Percentiles rank a stretch among this genome's conserved stretches.
Evolutionary conservation across 2,329 filamentous ascomycete genomes (phyloP).

Genomic region (Alternaria atra): DNA sequence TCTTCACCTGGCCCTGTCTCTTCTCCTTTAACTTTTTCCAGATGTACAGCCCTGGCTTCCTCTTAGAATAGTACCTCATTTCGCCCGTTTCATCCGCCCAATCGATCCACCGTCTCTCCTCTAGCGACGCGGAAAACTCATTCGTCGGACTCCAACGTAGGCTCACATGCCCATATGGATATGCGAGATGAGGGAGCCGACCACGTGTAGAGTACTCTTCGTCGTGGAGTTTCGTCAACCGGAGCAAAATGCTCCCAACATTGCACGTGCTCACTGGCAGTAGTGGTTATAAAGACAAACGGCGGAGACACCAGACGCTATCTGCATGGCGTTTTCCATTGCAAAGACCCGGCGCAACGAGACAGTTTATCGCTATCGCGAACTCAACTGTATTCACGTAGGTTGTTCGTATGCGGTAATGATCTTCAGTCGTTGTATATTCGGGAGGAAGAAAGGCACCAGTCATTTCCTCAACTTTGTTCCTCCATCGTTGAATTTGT

Average conservation of each 20-base stretch:
- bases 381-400: constrained; percentile 9
- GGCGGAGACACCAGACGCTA: constrained; percentile 1
- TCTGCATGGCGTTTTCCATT: background rate
- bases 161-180: background rate
- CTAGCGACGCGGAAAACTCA: background rate
- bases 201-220: background rate
- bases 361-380: constrained; percentile 7
- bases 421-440: background rate
- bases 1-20: background rate
- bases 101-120: background rate
- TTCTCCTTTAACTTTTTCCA: background rate
- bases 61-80: background rate
- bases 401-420: constrained; percentile 3
- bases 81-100: background rate
- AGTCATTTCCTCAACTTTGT: background rate
- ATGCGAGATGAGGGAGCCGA: background rate
- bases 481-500: background rate
- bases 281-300: background rate
- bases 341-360: constrained; percentile 9
- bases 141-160: background rate
- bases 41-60: background rate
- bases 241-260: background rate
- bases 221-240: constrained; percentile 5
- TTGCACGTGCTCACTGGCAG: background rate
- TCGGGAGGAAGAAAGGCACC: background rate